These are phyloP conservation scores for Cryomyces minteri DNA, from an alignment of 495 filamentous ascomycete species.

Conservation along the genomic window DNA sequence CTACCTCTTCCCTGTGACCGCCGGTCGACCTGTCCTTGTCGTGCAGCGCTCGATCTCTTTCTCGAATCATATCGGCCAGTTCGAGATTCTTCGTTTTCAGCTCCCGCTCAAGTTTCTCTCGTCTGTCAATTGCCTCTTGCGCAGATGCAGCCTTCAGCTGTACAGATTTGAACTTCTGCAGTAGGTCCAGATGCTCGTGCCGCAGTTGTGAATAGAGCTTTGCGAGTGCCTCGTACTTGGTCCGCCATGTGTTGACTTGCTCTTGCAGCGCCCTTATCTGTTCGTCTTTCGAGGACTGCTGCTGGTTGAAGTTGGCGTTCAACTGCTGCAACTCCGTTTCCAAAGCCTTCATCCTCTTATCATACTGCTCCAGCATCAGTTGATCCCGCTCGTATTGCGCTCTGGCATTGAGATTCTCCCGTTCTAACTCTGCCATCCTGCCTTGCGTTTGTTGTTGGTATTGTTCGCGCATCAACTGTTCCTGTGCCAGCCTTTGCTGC, in stretches of 20 bases:
- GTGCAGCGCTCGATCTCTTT: constrained; percentile 85
- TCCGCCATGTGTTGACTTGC: constrained; percentile 89
- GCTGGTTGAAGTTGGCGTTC: constrained; percentile 66
- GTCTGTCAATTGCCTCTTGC: constrained; percentile 85
- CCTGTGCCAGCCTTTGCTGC: constrained; percentile 77
- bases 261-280: constrained; percentile 84
- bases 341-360: constrained; percentile 77
- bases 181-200: constrained; percentile 82
- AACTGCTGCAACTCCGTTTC: constrained; percentile 74
- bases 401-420: constrained; percentile 81
- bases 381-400: constrained; percentile 96
- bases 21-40: constrained; percentile 75
- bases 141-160: constrained; percentile 93
- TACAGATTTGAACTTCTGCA: constrained; percentile 88
- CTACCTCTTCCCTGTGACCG: constrained; percentile 78
- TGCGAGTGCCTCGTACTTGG: constrained; percentile 90
- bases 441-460: constrained; percentile 85
- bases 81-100: constrained; percentile 98
- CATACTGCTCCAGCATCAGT: constrained; percentile 91
- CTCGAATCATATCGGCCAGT: constrained; percentile 94
- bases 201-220: constrained; percentile 94
- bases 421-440: constrained; percentile 80
- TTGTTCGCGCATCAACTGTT: constrained; percentile 73
- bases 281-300: constrained; percentile 77
- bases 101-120: constrained; percentile 89